Evolutionary conservation across 768 basidiomycete genomes (phyloP).

Genomic region (Hygrocybe punicea): DNA sequence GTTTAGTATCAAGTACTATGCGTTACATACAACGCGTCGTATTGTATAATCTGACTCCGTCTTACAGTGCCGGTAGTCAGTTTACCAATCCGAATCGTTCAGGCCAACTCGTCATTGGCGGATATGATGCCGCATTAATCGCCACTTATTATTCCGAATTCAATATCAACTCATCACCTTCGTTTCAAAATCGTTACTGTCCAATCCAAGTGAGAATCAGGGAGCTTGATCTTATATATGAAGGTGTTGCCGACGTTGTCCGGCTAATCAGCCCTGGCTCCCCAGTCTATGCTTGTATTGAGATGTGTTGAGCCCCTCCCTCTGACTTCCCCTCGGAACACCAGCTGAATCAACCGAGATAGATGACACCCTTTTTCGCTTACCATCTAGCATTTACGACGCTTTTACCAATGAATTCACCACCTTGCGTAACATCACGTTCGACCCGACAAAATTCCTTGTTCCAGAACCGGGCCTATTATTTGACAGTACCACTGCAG

Average conservation of each 20-base stretch:
- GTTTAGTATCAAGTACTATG: not conserved
- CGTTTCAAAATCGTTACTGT: not conserved
- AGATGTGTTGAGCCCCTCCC: not conserved
- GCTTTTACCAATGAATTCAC: not conserved
- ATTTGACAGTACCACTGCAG: not conserved
- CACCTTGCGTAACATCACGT: not conserved
- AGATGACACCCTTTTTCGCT: not conserved
- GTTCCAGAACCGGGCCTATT: not conserved
- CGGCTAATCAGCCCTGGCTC: not conserved
- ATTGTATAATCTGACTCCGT: not conserved
- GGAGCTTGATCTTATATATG: not conserved
- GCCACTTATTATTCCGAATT: not conserved
- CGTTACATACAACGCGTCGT: not conserved
- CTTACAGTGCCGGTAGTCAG: not conserved
- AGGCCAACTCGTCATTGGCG: not conserved
- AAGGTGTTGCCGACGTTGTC: not conserved
- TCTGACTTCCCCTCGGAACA: not conserved
- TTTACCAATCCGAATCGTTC: not conserved
- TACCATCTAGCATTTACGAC: not conserved
- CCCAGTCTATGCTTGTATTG: not conserved
- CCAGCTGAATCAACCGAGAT: not conserved
- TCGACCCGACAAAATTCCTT: not conserved
- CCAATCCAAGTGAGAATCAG: not conserved
- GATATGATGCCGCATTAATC: not conserved
- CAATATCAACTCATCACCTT: not conserved